Base-by-base conservation (phyloP, 2,329 filamentous ascomycete genomes). In the Colletotrichum melonis region DNA sequence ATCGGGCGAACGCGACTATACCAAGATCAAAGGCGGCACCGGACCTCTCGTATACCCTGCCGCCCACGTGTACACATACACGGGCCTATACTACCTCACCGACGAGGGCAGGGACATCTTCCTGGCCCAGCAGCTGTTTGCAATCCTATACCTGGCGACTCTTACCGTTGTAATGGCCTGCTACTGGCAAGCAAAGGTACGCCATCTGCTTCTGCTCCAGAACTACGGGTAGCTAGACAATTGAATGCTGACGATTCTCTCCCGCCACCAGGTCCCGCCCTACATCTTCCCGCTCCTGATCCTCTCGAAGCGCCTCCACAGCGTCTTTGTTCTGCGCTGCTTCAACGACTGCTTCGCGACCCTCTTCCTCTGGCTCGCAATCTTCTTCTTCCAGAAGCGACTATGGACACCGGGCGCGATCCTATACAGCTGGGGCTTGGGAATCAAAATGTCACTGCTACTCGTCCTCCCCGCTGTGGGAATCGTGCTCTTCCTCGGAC, bases 301-400 rank as follows among this genome's bases (percentile, higher is more conserved):
- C 66, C 85, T 98, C 58, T 98, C 95, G 68, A 98, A 98, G 83
- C 91, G 97, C 46, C 86, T 98, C 30, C 97, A 99, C 82, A 98
- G 95, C 82, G 93, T 99, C 77, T 99, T 97, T 80, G 85, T 99
- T 77, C 88, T 99, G 68, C 91, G 97, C 56, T 92, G 96, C 79
- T 99, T 99, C 88, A 99, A 99, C 83, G 97, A 99, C 84, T 94
- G 95, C 77, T 94, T 98, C 80, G 95, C 95, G 22, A 90, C 93
- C 4, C 87, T 97, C 77, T 94, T 94, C 76, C 88, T 99, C 74
- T 98, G 95, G 90, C 81, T 91, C 22, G 90, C 94, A n/a, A 92
- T 98, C 52, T 93, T 91, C 79, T 86, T 91, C 75, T 93, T 95
- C 80, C 94, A 98, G 84, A 89, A 89, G 58, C 88, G 91, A 38